A percentile compares a stretch with the other conserved stretches of the same genome.
Evolutionary conservation across 148 eudicot species (phyloP).

Genomic region (Spergularia marina): DNA sequence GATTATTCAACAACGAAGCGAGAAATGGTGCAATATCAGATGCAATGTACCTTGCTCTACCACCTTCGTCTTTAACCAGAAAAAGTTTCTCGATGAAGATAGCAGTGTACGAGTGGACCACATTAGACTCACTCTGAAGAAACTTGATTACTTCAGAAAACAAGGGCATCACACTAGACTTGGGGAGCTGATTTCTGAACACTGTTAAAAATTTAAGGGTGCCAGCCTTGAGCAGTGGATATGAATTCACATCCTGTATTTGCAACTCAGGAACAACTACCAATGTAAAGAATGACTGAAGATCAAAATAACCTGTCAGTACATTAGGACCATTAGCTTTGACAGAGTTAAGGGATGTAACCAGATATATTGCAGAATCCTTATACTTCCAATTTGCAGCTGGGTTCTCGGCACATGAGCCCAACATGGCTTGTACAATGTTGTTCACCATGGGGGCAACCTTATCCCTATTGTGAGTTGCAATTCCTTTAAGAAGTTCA

Average conservation of each 20-base stretch:
- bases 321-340: conserved; percentile 72
- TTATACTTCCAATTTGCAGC: conserved; percentile 78
- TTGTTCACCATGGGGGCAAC: conserved; percentile 58
- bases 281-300: conserved; percentile 63
- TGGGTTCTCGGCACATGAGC: conserved; percentile 63
- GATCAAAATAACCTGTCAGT: conserved; percentile 77
- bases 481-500: conserved; percentile 93
- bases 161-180: conserved; percentile 66
- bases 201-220: conserved; percentile 84
- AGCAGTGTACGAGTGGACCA: conserved; percentile 93
- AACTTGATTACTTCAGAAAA: conserved; percentile 75
- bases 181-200: conserved; percentile 76
- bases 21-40: conserved; percentile 65
- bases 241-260: conserved; percentile 76
- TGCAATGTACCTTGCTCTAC: conserved; percentile 62
- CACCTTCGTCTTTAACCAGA: conserved; percentile 82
- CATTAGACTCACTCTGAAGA: conserved; percentile 76
- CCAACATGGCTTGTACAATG: conserved; percentile 66
- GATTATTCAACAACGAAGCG: conserved; percentile 62
- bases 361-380: conserved; percentile 93
- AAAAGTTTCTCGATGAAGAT: conserved; percentile 87
- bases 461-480: conserved; percentile 68
- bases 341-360: conserved; percentile 69
- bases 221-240: conserved; percentile 87
- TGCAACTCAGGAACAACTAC: conserved; percentile 87